Evolutionary conservation across 768 basidiomycete species (phyloP).

Genomic region (Lactarius pseudohatsudake): DNA sequence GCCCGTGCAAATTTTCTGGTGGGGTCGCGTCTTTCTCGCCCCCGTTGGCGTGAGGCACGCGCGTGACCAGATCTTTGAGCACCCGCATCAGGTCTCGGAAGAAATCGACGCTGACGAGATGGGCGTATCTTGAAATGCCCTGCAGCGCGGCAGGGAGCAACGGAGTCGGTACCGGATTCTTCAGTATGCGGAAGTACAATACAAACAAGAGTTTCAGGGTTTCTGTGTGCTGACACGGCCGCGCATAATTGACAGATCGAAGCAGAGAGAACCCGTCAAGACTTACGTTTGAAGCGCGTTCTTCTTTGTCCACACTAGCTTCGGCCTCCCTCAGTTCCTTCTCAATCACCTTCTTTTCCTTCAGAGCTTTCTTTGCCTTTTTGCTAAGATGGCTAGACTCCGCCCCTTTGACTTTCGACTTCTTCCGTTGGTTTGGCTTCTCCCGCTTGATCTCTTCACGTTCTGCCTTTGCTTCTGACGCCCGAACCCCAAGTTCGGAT

Average conservation of each 20-base stretch:
- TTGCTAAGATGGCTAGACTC: slow-evolving; percentile 84
- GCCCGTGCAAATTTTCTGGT: slow-evolving; percentile 25
- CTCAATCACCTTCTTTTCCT: slow-evolving; percentile 87
- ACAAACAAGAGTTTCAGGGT: slow-evolving; percentile 96
- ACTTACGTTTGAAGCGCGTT: slow-evolving; percentile 77
- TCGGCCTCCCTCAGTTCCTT: slow-evolving; percentile 93
- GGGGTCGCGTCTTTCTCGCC: slow-evolving; percentile 28
- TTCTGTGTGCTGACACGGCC: slow-evolving; percentile 82
- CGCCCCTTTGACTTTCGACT: slow-evolving; percentile 34
- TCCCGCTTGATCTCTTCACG: slow-evolving; percentile 41
- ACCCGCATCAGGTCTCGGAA: slow-evolving; percentile 93
- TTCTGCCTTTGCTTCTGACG: slow-evolving; percentile 68
- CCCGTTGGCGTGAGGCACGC: slow-evolving; percentile 42
- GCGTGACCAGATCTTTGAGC: slow-evolving; percentile 71
- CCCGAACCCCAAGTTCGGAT: slow-evolving; percentile 78
- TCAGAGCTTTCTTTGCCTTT: slow-evolving; percentile 80
- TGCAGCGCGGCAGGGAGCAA: slow-evolving; percentile 85
- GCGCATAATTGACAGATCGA: slow-evolving; percentile 16
- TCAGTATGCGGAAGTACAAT: slow-evolving; percentile 94
- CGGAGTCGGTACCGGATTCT: slow-evolving; percentile 73
- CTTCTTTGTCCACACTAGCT: slow-evolving; percentile 90
- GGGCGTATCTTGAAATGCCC: slow-evolving; percentile 91
- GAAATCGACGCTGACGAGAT: slow-evolving; percentile 97
- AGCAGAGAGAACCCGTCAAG: slow-evolving; percentile 17
- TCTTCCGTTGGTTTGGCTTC: slow-evolving; percentile 45